Conservation (phyloP, 108 stramenopile genomes). For the Skeletonema costatum region DNA sequence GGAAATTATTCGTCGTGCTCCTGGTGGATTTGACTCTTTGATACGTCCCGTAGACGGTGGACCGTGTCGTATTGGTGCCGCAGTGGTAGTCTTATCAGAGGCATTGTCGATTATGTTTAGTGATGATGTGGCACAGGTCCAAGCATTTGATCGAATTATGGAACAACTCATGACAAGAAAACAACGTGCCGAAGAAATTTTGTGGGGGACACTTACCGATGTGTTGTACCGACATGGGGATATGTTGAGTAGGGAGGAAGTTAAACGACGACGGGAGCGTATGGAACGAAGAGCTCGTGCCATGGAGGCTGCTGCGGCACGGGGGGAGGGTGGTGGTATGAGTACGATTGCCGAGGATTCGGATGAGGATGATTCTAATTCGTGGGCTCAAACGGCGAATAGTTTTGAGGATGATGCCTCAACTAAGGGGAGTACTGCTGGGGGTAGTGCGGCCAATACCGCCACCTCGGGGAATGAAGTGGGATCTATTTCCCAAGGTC, state of each 20-base stretch:
- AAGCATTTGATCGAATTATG: constrained; percentile 76
- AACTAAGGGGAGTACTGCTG: constrained; percentile 10
- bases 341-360: constrained; percentile 34
- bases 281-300: constrained; percentile 30
- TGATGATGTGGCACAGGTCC: constrained; percentile 74
- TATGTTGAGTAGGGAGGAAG: constrained; percentile 21
- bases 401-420: constrained; percentile 43
- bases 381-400: constrained; percentile 33
- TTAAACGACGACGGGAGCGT: constrained; percentile 26
- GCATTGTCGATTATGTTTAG: constrained; percentile 80
- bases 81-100: constrained; percentile 60
- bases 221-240: constrained; percentile 68
- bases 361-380: constrained; percentile 41
- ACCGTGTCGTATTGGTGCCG: constrained; percentile 77
- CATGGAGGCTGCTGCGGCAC: constrained; percentile 29
- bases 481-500: neutral
- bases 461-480: neutral
- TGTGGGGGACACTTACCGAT: constrained; percentile 80
- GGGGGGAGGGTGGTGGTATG: constrained; percentile 16
- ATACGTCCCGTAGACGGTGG: constrained; percentile 39
- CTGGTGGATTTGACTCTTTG: constrained; percentile 67
- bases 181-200: constrained; percentile 83
- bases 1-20: constrained; percentile 84
- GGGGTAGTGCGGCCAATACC: constrained; percentile 3
- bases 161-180: constrained; percentile 85